Percentiles rank a stretch among this genome's conserved stretches.
phyloP scores from a whole-genome alignment of 345 rosid species.

The Hibiscus mutabilis region DNA sequence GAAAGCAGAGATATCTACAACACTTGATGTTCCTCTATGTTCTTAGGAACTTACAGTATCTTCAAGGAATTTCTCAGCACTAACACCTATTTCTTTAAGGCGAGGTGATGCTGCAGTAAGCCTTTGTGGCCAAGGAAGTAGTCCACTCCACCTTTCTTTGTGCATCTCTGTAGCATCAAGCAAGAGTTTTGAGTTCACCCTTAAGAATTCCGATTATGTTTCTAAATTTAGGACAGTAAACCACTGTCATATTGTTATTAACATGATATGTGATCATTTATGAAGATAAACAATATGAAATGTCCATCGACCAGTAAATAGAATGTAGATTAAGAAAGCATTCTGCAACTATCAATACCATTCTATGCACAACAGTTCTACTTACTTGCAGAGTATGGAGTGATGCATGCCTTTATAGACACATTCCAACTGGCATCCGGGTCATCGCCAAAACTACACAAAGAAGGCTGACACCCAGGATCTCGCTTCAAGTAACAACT shows the following conservation, averaged over 20 bases:
- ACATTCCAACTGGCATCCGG: slow-evolving; percentile 89
- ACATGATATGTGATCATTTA: neutral
- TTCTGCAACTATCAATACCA: neutral
- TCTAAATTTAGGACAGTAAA: neutral
- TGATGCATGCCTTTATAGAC: slow-evolving; percentile 82
- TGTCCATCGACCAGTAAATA: neutral
- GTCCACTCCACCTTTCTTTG: slow-evolving; percentile 66
- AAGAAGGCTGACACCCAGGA: slow-evolving; percentile 57
- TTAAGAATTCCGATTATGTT: neutral
- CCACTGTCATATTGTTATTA: neutral
- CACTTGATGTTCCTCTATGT: neutral
- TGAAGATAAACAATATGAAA: neutral
- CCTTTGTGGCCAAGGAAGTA: slow-evolving; percentile 88
- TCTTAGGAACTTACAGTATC: slow-evolving; percentile 45
- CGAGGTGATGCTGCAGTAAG: slow-evolving; percentile 71
- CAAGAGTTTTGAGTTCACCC: neutral
- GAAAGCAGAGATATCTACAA: neutral
- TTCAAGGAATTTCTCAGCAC: slow-evolving; percentile 55
- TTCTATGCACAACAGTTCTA: neutral
- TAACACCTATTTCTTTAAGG: slow-evolving; percentile 71
- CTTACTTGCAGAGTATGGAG: slow-evolving; percentile 79
- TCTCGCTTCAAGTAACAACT: slow-evolving; percentile 79
- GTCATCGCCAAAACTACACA: slow-evolving; percentile 70
- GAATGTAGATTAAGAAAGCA: neutral
- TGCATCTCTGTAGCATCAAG: slow-evolving; percentile 53